A percentile compares a stretch with the other conserved stretches of the same genome.
These are phyloP conservation scores for Jatropha multifida DNA, from an alignment of 441 rosid genomes.

Conservation along the genomic window DNA sequence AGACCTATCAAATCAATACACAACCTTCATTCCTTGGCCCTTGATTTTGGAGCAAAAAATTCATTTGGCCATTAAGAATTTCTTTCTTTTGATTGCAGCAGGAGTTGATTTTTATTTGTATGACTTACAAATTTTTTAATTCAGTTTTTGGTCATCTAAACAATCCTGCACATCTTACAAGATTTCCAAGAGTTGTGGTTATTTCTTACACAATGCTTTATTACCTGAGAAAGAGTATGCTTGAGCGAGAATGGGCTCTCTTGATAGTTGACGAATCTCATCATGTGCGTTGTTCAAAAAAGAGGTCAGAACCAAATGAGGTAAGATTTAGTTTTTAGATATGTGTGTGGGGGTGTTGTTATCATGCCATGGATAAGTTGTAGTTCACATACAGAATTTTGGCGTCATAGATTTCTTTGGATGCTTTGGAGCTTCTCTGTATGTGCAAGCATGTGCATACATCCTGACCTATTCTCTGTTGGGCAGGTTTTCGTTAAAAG, in stretches of 20 bases:
- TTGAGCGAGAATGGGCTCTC: conserved; percentile 77
- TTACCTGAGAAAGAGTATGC: conserved; percentile 67
- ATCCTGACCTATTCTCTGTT: neutral
- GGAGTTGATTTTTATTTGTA: conserved; percentile 1
- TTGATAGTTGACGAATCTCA: conserved; percentile 95
- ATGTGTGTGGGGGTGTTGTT: neutral
- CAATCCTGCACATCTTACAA: conserved; percentile 65
- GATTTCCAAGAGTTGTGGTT: conserved; percentile 82
- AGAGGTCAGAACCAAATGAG: conserved; percentile 67
- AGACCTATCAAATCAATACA: conserved; percentile 10
- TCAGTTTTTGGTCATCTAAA: conserved; percentile 86
- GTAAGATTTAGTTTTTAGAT: conserved; percentile 28
- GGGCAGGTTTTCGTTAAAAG: neutral
- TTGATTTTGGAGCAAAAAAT: conserved; percentile 2
- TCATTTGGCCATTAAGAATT: neutral
- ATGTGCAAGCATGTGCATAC: neutral
- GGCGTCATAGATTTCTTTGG: neutral
- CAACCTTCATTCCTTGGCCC: neutral
- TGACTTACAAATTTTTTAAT: conserved; percentile 19
- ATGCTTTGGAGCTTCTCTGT: neutral
- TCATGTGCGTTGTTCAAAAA: conserved; percentile 79
- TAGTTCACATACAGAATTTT: conserved; percentile 9
- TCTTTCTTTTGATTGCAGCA: conserved; percentile 11
- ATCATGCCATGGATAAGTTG: neutral
- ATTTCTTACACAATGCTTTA: conserved; percentile 90